Evolutionary conservation across 2,329 filamentous ascomycete species (phyloP).

Genomic region (Monosporascus sp.): DNA sequence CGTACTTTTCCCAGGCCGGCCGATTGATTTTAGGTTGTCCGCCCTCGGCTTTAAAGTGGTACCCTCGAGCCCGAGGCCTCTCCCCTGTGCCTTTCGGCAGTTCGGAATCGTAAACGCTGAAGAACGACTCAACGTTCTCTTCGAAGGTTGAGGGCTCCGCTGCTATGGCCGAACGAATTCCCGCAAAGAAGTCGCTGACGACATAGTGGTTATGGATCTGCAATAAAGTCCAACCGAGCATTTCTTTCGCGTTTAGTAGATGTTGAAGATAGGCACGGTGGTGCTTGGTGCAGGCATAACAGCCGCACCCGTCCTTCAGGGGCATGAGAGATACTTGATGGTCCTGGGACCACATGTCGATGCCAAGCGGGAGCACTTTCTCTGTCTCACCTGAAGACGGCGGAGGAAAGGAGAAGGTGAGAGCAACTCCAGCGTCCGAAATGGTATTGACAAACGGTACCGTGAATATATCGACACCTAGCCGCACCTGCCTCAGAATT

Average conservation of each 20-base stretch:
- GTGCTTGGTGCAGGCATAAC: constrained; percentile 79
- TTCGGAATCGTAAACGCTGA: constrained; percentile 56
- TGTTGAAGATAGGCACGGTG: constrained; percentile 86
- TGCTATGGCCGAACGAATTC: constrained; percentile 59
- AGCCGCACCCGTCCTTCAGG: constrained; percentile 59
- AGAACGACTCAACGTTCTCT: constrained; percentile 37
- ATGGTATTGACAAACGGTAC: constrained; percentile 67
- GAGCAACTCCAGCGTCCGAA: constrained; percentile 80
- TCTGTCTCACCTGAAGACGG: constrained; percentile 15
- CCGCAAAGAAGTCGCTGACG: constrained; percentile 66
- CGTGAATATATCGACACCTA: constrained; percentile 76
- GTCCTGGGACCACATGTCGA: constrained; percentile 67
- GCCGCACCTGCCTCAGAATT: constrained; percentile 66
- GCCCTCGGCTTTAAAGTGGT: constrained; percentile 70
- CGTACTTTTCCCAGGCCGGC: constrained; percentile 57
- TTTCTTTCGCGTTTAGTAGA: constrained; percentile 83
- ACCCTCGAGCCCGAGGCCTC: constrained; percentile 74
- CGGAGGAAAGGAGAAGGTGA: constrained; percentile 70
- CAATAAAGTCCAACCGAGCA: constrained; percentile 90
- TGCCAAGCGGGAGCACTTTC: constrained; percentile 51
- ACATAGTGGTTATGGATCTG: constrained; percentile 86
- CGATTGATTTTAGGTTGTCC: constrained; percentile 63
- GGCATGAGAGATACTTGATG: constrained; percentile 60
- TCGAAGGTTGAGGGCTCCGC: constrained; percentile 58
- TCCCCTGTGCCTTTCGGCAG: constrained; percentile 70